phyloP scores from a whole-genome alignment of 176 grass and related monocot genomes.

The Secale cereale region DNA sequence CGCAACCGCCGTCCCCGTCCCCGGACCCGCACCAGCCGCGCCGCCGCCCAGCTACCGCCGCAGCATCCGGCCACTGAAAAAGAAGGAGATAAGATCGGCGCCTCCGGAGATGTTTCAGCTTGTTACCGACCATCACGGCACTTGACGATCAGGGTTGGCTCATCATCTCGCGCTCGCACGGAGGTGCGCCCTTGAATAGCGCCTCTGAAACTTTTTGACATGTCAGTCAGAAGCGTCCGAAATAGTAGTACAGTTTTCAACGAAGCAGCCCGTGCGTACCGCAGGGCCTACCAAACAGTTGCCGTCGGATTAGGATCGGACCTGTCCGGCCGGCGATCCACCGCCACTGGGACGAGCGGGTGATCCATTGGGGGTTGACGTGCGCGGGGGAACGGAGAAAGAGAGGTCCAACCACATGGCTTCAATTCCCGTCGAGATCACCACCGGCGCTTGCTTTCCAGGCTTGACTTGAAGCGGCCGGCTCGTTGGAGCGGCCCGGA shows the following conservation, averaged over 20 bases:
- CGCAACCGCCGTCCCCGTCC: background rate
- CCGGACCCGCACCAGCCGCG: background rate
- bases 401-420: conserved; percentile 14
- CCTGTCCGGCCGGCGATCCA: background rate
- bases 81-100: background rate
- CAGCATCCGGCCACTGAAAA: background rate
- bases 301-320: background rate
- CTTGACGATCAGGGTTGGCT: too few species aligned
- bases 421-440: conserved; percentile 7
- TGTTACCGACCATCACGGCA: background rate
- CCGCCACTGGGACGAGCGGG: background rate
- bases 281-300: too few species aligned
- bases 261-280: too few species aligned
- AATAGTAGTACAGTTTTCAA: too few species aligned
- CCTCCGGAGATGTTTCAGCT: too few species aligned
- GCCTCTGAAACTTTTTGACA: background rate
- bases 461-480: background rate
- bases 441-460: background rate
- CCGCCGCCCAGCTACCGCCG: background rate
- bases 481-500: background rate
- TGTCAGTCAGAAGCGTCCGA: too few species aligned
- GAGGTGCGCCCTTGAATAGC: background rate
- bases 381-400: background rate
- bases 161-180: background rate
- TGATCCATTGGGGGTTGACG: background rate